Percentiles rank a stretch among this genome's conserved stretches.
Conservation (phyloP, 2,329 filamentous ascomycete species). For the Nigrograna mackinnonii region DNA sequence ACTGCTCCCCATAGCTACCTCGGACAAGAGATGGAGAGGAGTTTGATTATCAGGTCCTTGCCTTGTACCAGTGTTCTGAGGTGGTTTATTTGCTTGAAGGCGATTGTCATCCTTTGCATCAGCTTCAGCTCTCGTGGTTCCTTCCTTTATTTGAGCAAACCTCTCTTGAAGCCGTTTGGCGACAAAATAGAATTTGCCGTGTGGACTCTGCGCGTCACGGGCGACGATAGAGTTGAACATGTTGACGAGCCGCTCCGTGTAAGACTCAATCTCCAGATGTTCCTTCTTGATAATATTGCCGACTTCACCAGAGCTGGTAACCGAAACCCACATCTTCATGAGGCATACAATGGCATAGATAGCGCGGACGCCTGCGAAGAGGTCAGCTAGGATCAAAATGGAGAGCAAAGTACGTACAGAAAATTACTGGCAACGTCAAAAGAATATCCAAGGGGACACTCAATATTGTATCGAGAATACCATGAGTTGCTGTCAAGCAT, state of each 20-base stretch:
- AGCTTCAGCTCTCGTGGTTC: slow-evolving; percentile 34
- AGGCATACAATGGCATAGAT: slow-evolving; percentile 62
- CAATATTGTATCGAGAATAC: slow-evolving; percentile 54
- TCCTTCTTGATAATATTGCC: slow-evolving; percentile 53
- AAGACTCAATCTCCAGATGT: slow-evolving; percentile 51
- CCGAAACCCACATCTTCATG: slow-evolving; percentile 63
- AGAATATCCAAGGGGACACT: slow-evolving; percentile 50
- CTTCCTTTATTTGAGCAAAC: slow-evolving; percentile 48
- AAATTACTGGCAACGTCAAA: slow-evolving; percentile 48
- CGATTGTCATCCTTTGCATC: slow-evolving; percentile 24
- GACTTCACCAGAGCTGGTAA: slow-evolving; percentile 53
- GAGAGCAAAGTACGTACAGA: slow-evolving; percentile 35
- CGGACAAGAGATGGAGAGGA: slow-evolving; percentile 41
- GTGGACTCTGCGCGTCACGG: slow-evolving; percentile 45
- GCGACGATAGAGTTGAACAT: slow-evolving; percentile 50
- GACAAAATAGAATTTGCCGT: slow-evolving; percentile 53
- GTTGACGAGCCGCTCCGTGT: slow-evolving; percentile 49
- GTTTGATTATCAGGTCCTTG: slow-evolving; percentile 38
- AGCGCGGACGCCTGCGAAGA: slow-evolving; percentile 51
- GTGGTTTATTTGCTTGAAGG: slow-evolving; percentile 17
- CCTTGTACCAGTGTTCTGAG: slow-evolving; percentile 16
- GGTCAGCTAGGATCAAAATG: slow-evolving; percentile 16
- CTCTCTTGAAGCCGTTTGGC: slow-evolving; percentile 49
- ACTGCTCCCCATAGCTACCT: slow-evolving; percentile 43
- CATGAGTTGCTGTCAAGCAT: slow-evolving; percentile 50